Evolutionary conservation across 805 yeast genomes (phyloP).

Genomic region (Candida coleopterorum): DNA sequence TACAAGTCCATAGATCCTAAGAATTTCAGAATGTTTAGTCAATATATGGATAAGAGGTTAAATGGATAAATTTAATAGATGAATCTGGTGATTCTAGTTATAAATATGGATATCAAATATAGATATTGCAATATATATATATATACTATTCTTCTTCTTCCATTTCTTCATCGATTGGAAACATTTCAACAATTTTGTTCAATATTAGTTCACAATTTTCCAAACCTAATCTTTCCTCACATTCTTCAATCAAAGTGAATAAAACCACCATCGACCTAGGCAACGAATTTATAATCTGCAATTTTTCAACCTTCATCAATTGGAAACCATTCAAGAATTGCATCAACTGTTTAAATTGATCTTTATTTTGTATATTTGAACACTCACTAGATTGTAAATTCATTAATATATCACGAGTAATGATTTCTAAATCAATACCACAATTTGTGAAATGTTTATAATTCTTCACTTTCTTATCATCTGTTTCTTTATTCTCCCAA

Average conservation of each 20-base stretch:
- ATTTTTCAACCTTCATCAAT: conserved; percentile 75
- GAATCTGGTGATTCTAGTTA: too few relatives aligned
- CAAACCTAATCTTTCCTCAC: conserved; percentile 79
- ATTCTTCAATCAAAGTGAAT: conserved; percentile 82
- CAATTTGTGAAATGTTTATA: conserved; percentile 31
- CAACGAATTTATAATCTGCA: conserved; percentile 76
- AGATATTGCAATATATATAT: too few relatives aligned
- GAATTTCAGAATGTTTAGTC: too few relatives aligned
- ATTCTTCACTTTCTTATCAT: conserved; percentile 20
- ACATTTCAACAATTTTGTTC: conserved; percentile 47
- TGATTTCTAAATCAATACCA: conserved; percentile 44
- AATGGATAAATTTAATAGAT: too few relatives aligned
- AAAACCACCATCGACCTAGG: conserved; percentile 79
- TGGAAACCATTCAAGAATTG: conserved; percentile 43
- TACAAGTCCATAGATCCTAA: too few relatives aligned
- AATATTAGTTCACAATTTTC: conserved; percentile 58
- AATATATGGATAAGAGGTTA: too few relatives aligned
- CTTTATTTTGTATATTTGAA: conserved; percentile 17
- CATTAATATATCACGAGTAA: conserved; percentile 43
- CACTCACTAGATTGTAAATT: conserved; percentile 32
- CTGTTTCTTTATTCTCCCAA: conserved; percentile 36
- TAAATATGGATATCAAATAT: too few relatives aligned
- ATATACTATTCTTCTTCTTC: conserved; percentile 24
- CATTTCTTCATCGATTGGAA: conserved; percentile 40
- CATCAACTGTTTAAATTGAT: conserved; percentile 36